Evolutionary conservation across 139 green algal genomes (phyloP).

Genomic region (Monoraphidium neglectum): DNA sequence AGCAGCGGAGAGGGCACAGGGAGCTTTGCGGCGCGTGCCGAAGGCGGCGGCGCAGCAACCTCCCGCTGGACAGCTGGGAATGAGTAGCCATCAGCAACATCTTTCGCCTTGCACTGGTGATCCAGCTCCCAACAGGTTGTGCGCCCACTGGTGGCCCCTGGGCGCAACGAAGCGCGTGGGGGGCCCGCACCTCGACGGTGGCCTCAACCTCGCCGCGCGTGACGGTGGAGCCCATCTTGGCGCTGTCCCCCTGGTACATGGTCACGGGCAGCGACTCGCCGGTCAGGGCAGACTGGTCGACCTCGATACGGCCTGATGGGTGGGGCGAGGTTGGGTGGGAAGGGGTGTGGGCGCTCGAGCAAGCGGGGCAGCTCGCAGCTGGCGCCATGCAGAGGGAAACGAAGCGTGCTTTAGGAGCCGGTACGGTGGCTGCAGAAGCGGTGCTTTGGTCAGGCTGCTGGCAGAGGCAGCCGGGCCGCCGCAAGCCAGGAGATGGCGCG

Average conservation of each 20-base stretch:
- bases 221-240: conserved; percentile 88
- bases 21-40: not conserved
- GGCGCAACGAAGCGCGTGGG: not conserved
- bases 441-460: no score
- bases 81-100: not conserved
- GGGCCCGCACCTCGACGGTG: conserved; percentile 50
- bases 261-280: conserved; percentile 88
- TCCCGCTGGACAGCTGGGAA: not conserved
- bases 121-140: not conserved
- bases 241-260: conserved; percentile 65
- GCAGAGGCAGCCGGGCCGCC: no score
- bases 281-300: conserved; percentile 86
- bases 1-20: not conserved
- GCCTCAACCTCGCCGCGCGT: conserved; percentile 71
- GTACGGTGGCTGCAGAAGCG: not conserved
- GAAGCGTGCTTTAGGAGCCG: not conserved
- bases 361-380: not conserved
- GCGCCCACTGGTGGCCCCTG: no score
- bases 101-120: not conserved
- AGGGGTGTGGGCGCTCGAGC: not conserved
- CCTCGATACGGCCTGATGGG: conserved; percentile 27
- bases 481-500: no score
- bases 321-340: not conserved
- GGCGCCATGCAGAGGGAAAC: not conserved
- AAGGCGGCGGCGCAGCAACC: not conserved